Evolutionary conservation across 768 basidiomycete genomes (phyloP).

Genomic region (Phylloporus rhodoxanthus): DNA sequence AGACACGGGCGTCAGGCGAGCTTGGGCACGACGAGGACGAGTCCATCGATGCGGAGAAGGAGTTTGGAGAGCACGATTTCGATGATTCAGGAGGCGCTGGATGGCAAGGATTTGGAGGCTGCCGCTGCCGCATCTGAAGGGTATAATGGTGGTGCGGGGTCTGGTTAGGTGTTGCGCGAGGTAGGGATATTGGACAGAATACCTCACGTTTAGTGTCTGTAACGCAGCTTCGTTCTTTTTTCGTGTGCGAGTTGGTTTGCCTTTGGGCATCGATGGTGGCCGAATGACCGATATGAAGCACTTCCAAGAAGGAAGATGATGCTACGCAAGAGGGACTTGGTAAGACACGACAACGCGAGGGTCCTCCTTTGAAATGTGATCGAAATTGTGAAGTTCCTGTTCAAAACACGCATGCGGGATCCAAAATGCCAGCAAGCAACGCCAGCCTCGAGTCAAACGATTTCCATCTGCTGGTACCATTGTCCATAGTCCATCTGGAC

Average conservation of each 20-base stretch:
- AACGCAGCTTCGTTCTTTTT: background rate
- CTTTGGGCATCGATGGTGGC: background rate
- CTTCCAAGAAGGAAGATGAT: too few species aligned
- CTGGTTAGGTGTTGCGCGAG: background rate
- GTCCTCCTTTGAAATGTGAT: too few species aligned
- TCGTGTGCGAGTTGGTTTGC: background rate
- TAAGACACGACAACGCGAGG: too few species aligned
- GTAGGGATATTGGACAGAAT: background rate
- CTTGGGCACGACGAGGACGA: conserved; percentile 86
- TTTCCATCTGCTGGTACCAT: conserved; percentile 12
- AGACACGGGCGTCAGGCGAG: conserved; percentile 50
- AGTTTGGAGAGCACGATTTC: conserved; percentile 94
- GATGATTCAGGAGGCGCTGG: conserved; percentile 89
- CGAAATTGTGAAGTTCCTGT: too few species aligned
- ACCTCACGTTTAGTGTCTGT: background rate
- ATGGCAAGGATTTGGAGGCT: conserved; percentile 54
- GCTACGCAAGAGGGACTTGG: too few species aligned
- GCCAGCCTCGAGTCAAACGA: background rate
- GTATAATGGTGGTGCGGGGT: background rate
- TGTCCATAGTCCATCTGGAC: conserved; percentile 13
- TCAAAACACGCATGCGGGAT: too few species aligned
- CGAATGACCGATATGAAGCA: background rate
- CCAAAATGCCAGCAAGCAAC: too few species aligned
- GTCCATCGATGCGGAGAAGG: conserved; percentile 85
- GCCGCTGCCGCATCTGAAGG: background rate